phyloP scores from a whole-genome alignment of 768 basidiomycete genomes.

The Auricularia heimuer region DNA sequence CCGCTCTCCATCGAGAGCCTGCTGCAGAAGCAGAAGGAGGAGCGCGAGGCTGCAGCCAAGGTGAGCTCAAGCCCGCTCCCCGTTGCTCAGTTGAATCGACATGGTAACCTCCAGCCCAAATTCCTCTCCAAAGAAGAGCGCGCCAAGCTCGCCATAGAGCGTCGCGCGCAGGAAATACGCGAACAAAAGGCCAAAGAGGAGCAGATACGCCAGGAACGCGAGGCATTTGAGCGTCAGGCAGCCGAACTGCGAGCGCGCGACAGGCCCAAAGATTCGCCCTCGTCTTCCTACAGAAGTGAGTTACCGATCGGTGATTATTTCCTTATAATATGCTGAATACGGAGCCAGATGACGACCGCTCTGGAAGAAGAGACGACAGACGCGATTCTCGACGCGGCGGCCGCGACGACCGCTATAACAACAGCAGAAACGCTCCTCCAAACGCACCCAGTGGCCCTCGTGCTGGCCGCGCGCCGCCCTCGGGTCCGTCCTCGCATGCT shows the following conservation, averaged over 20 bases:
- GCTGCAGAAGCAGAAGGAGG: constrained; percentile 76
- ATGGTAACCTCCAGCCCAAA: constrained; percentile 54
- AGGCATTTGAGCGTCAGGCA: constrained; percentile 65
- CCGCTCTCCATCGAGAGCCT: constrained; percentile 86
- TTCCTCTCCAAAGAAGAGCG: constrained; percentile 92
- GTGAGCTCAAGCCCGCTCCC: constrained; percentile 29
- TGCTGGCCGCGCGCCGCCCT: constrained; percentile 47
- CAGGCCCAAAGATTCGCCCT: constrained; percentile 28
- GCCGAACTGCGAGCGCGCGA: constrained; percentile 40
- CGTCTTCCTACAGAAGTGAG: neutral
- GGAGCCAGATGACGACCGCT: constrained; percentile 30
- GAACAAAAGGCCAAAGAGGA: constrained; percentile 63
- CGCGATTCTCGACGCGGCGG: constrained; percentile 29
- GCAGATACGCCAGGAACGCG: constrained; percentile 46
- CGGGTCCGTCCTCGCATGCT: constrained; percentile 22
- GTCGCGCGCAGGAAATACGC: constrained; percentile 74
- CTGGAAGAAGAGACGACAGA: constrained; percentile 30
- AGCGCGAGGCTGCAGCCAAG: constrained; percentile 86
- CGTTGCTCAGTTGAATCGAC: constrained; percentile 1
- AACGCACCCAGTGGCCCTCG: constrained; percentile 55
- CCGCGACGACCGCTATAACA: constrained; percentile 24
- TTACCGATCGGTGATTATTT: neutral
- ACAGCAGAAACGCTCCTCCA: constrained; percentile 47
- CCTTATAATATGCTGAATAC: neutral
- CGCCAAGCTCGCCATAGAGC: constrained; percentile 78